Evolutionary conservation across 2,329 filamentous ascomycete genomes (phyloP).

Genomic region (Calonectria pseudoturangicola): DNA sequence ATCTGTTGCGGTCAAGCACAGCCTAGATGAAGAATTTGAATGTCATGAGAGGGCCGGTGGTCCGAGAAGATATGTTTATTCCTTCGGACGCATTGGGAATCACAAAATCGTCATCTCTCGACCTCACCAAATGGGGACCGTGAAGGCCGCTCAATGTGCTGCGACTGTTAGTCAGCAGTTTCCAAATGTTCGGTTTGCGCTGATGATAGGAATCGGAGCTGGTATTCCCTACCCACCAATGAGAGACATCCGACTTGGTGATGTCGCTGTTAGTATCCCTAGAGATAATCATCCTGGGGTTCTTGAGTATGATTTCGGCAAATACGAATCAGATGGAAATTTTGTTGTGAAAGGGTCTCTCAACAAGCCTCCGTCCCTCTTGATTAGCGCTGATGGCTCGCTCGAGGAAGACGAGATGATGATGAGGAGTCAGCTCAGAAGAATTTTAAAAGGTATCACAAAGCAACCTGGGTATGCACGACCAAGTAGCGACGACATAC

Average conservation of each 20-base stretch:
- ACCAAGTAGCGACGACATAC: not conserved
- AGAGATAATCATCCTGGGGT: not conserved
- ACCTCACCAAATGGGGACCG: constrained; percentile 2
- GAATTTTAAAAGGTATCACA: not conserved
- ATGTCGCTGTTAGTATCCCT: constrained; percentile 13
- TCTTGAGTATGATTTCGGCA: constrained; percentile 14
- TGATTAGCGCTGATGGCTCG: not conserved
- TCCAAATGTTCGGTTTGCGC: not conserved
- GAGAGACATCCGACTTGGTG: constrained; percentile 12
- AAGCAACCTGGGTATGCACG: not conserved
- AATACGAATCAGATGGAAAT: not conserved
- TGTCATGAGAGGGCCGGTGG: not conserved
- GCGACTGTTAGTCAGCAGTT: constrained; percentile 4
- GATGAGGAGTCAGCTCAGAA: not conserved
- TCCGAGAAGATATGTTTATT: not conserved
- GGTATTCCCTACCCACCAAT: not conserved
- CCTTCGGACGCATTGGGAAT: not conserved
- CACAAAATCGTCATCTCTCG: constrained; percentile 9
- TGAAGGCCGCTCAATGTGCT: not conserved
- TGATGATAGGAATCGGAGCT: constrained; percentile 18
- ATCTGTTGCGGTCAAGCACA: not conserved
- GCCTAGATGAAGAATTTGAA: constrained; percentile 1
- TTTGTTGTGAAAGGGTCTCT: not conserved
- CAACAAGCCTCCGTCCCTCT: not conserved
- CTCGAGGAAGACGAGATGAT: constrained; percentile 8